phyloP scores from a whole-genome alignment of 2,329 filamentous ascomycete species.

The Sporothrix protearum region DNA sequence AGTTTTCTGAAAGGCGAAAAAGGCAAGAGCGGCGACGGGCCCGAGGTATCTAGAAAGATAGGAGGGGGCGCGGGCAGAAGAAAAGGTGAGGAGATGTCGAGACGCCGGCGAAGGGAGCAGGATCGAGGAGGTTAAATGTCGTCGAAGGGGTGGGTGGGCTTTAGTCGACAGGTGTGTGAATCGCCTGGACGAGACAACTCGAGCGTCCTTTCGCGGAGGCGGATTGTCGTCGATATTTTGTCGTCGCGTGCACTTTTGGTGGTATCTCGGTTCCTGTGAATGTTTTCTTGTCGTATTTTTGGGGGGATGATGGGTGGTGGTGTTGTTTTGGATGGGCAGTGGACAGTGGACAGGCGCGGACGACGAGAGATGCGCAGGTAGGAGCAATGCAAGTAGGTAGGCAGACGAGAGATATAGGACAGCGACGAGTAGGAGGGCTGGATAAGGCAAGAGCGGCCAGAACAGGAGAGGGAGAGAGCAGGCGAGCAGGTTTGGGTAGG shows the following conservation, averaged over 20 bases:
- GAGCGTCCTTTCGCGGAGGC: background rate
- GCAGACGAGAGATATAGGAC: constrained; percentile 17
- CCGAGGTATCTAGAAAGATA: background rate
- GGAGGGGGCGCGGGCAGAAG: background rate
- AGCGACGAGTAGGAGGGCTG: constrained; percentile 5
- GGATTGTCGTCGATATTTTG: background rate
- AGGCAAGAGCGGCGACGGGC: background rate
- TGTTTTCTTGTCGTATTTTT: constrained; percentile 13
- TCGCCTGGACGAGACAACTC: constrained; percentile 1
- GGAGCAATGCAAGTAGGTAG: background rate
- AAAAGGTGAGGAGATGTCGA: background rate
- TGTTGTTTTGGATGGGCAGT: constrained; percentile 14
- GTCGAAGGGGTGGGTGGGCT: background rate
- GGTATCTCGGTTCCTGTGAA: constrained; percentile 1
- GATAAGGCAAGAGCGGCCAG: background rate
- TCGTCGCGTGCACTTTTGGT: constrained; percentile 12
- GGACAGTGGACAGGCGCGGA: constrained; percentile 9
- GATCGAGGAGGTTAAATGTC: background rate
- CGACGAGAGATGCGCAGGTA: constrained; percentile 16
- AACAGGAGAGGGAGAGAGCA: background rate
- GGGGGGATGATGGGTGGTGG: background rate
- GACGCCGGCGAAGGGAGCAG: background rate
- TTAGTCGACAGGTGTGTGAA: background rate
- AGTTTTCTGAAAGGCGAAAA: background rate
- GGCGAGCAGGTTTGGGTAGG: background rate